Evolutionary conservation across 2,329 filamentous ascomycete genomes (phyloP), one percentile per base, ranked within the genome.

Genomic region (Alternaria hordeiaustralica): DNA sequence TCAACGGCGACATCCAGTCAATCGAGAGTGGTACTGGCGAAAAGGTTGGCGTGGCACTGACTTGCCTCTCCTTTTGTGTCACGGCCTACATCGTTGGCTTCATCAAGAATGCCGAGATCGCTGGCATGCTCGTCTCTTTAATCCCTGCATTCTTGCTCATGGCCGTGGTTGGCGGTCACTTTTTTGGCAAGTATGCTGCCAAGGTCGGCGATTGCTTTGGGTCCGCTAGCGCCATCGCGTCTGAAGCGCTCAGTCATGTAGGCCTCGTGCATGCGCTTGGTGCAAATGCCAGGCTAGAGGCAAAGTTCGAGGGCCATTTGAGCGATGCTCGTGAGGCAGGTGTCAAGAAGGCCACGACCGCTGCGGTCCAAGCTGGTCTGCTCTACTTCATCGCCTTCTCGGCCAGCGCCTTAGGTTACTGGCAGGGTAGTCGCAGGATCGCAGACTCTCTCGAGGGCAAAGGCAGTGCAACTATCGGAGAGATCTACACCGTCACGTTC

Each of bases 21-120:
- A 87, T 92, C 55, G 89, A 90, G 71, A 85, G 86, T 0, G 90
- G 90, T 13, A 91, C 89, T 0, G 89, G 87, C 2, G 90, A 92
- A 77, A 92, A 92, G 75, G 89, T 91, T 15, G 89, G 89, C 55
- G 86, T 91, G 33, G 85, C 87, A 67, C 82, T 92, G 5, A 84
- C 86, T 23, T 88, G 85, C 55, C 76, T 87, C 10, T 87, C 88
- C 3, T 92, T 91, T 76, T 92, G 92, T 72, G 74, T 91, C 57
- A 88, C 90, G 0, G 87, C 89, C 4, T 92, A 90, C 65, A 82
- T 89, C 5, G 86, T 92, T 15, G 88, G 89, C 2, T 92, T 92
- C 66, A 86, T 88, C 74, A 88, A 89, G 70, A 84, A 90, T 68
- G 82, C 86, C 15, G 83, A 83, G 53, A 82, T 92, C 9, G 88